Base-by-base conservation (phyloP, 305 asterid genomes). In the Euphrasia arctica region DNA sequence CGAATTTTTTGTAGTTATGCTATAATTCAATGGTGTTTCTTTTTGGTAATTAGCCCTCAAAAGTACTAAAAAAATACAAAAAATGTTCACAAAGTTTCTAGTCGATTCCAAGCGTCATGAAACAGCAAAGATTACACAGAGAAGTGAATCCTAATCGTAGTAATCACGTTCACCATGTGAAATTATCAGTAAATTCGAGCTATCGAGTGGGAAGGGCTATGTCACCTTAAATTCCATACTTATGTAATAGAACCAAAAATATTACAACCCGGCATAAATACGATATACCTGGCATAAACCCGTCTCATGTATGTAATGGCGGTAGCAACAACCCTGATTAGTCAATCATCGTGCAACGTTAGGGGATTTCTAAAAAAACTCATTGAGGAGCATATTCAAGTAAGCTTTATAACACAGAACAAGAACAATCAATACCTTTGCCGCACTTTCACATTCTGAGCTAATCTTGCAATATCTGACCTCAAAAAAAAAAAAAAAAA, bases 221-320 rank as follows among this genome's bases (percentile, higher is more conserved):
- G 22, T 18, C 22, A 18, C 22, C 22, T 18, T 18, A 18, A 18
- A 18, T 18, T 18, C 22, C 22, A 18, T 18, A 18, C 22, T 3
- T 0, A 31, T 4, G 34, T 31, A 31, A 31, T 31, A 31, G 3
- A 63, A n/a, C 22, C 43, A 62, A 69, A 61, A 65, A 55, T 48
- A 58, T 36, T 29, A 41, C 10, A 25, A 31, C 12, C 42, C 14
- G 47, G 62, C 45, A 28, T 29, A 25, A 29, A 31, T 31, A 60
- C 8, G 61, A 18, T 18, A 73, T 47, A 92, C 98, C 85, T 89
- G 81, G 80, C 74, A 78, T 81, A 92, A 55, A 89, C 95, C 34
- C 97, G 97, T 70, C 97, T 78, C 98, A 92, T 92, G 79, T 87
- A 92, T 48, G 96, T 72, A 72, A 87, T 82, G 65, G 97, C 96